Evolutionary conservation across 2,329 filamentous ascomycete species (phyloP).

Genomic region (Trichoderma oligosporum): DNA sequence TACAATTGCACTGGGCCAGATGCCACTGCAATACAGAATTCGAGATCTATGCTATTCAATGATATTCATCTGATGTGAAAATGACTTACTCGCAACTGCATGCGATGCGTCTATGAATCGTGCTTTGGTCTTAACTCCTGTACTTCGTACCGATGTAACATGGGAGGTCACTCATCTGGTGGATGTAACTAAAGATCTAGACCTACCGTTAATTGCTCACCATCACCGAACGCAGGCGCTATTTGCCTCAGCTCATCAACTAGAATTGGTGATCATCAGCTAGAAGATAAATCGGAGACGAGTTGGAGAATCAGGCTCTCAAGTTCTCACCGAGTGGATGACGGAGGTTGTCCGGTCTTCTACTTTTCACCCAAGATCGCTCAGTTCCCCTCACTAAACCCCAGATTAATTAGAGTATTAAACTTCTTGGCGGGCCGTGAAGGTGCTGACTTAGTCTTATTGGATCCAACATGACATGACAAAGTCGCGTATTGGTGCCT

Average conservation of each 20-base stretch:
- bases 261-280: background rate
- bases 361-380: background rate
- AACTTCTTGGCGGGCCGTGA: constrained; percentile 12
- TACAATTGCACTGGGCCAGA: background rate
- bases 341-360: constrained; percentile 14
- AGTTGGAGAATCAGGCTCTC: background rate
- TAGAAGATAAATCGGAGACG: constrained; percentile 11
- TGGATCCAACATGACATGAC: constrained; percentile 3
- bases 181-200: background rate
- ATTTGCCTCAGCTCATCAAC: background rate
- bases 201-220: background rate
- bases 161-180: background rate
- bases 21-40: background rate
- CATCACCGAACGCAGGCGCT: background rate
- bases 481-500: background rate
- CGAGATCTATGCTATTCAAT: background rate
- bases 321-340: background rate
- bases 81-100: background rate
- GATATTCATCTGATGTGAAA: background rate
- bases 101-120: background rate
- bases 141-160: no score
- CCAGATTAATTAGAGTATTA: constrained; percentile 9
- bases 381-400: constrained; percentile 1
- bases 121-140: background rate
- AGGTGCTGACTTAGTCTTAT: background rate